Base-by-base conservation (phyloP, 768 basidiomycete genomes). In the Mycena alexandri region DNA sequence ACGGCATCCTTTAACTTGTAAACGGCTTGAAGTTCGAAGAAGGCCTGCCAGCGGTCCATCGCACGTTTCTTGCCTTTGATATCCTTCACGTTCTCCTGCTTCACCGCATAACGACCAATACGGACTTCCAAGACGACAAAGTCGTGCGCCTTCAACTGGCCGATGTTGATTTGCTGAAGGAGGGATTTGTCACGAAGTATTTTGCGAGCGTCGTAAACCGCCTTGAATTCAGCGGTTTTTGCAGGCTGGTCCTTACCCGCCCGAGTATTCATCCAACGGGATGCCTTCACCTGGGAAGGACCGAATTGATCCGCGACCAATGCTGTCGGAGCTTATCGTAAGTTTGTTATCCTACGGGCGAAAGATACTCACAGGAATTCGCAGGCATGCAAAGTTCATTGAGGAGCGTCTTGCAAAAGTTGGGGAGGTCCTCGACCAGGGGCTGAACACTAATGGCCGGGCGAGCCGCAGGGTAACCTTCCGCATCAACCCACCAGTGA, bases 41-140 rank as follows among this genome's bases (percentile, higher is more conserved):
- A 59, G 1, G 57, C 57, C 21, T 59, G 44, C 57, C 57, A 59
- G 33, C 33, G 43, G 6, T 61, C 47, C 59, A 50, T 41, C 5
- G 21, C 36, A 16, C 47, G 29, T 8, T 33, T 48, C 36, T 59
- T 59, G 0, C 47, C 59, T 16, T 61, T 61, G 13, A 4, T 4
- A 5, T 59, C 58, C 17, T 11, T 13, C 10, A 17, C 43, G 1
- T n/a, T 29, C 2, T 48, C 46, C 44, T 34, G 3, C 29, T 24
- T 47, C 3, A 48, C 21, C 8, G 46, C 7, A 21, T 48, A 59
- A 8, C 58, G 46, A 0, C 36, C n/a, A 7, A 61, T 24, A 1
- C 21, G 11, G 1, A 51, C 34, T 19, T 61, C 59, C 6, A 61
- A 4, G 29, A 59, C 29, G 0, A 59, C 44, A n/a, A 59, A 19